These are phyloP conservation scores for Orbilia brochopaga DNA, from an alignment of 2,329 filamentous ascomycete species.

Conservation along the genomic window DNA sequence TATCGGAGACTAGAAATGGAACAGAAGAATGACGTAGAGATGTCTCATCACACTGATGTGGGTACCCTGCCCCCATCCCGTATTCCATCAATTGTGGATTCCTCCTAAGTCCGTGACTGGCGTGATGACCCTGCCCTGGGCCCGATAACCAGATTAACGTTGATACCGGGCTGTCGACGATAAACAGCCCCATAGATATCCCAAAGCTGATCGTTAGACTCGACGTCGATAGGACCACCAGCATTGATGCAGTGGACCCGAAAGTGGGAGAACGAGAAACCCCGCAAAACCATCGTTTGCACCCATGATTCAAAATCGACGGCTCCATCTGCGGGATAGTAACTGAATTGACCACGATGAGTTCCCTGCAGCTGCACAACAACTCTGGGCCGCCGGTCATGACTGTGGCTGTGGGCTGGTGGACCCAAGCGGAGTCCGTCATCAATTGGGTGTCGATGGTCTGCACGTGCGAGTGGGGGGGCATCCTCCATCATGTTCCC, in stretches of 20 bases:
- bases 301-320: slow-evolving; percentile 7
- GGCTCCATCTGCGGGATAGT: not conserved
- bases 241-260: not conserved
- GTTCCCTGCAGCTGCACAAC: not conserved
- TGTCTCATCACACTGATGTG: too few relatives aligned
- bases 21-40: too few relatives aligned
- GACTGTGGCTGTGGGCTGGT: slow-evolving; percentile 8
- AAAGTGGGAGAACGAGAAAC: slow-evolving; percentile 6
- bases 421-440: slow-evolving; percentile 7
- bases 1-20: too few relatives aligned
- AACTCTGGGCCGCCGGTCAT: slow-evolving; percentile 7
- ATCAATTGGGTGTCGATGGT: slow-evolving; percentile 21
- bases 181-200: not conserved
- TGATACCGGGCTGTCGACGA: not conserved
- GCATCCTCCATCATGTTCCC: slow-evolving; percentile 7
- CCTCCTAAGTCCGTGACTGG: too few relatives aligned
- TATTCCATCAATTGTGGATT: too few relatives aligned
- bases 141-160: not conserved
- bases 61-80: too few relatives aligned
- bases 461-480: slow-evolving; percentile 6
- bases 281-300: not conserved
- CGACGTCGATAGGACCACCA: not conserved
- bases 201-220: not conserved
- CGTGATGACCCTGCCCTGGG: not conserved
- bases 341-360: not conserved